A percentile compares a stretch with the other conserved stretches of the same genome.
phyloP scores from a whole-genome alignment of 345 rosid genomes.

The Arabis hirsuta region DNA sequence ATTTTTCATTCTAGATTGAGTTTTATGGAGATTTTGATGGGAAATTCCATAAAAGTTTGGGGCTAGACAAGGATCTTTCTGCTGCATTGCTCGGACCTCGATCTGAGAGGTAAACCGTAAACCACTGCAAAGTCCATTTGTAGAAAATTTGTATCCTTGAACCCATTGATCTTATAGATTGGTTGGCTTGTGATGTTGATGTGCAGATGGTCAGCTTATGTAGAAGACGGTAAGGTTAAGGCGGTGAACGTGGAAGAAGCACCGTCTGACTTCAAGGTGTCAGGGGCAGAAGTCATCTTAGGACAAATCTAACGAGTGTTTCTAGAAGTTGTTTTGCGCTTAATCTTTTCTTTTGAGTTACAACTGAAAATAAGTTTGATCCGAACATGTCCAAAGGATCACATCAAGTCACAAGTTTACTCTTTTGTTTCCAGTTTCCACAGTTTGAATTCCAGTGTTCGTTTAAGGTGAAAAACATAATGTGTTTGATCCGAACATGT shows the following conservation, averaged over 20 bases:
- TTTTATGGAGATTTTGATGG: slow-evolving; percentile 93
- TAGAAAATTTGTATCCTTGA: neutral
- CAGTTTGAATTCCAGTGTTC: neutral
- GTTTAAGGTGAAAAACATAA: neutral
- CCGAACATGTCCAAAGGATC: slow-evolving; percentile 36
- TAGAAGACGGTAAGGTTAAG: slow-evolving; percentile 84
- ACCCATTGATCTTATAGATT: slow-evolving; percentile 17
- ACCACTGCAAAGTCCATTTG: neutral
- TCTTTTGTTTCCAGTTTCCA: neutral
- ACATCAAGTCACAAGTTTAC: slow-evolving; percentile 1
- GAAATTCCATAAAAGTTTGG: slow-evolving; percentile 89
- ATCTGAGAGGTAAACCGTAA: slow-evolving; percentile 77
- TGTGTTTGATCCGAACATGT: too few species aligned
- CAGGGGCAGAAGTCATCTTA: slow-evolving; percentile 77
- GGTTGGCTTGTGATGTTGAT: slow-evolving; percentile 17
- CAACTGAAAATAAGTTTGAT: slow-evolving; percentile 41
- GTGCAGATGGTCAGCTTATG: slow-evolving; percentile 89
- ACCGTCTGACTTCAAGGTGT: slow-evolving; percentile 87
- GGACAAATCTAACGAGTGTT: slow-evolving; percentile 60
- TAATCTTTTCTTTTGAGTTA: slow-evolving; percentile 21
- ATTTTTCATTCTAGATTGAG: slow-evolving; percentile 58
- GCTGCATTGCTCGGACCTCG: slow-evolving; percentile 89
- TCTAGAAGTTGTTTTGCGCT: slow-evolving; percentile 13
- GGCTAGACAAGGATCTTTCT: slow-evolving; percentile 81
- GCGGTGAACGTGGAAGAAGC: slow-evolving; percentile 79